A percentile compares a stretch with the other conserved stretches of the same genome.
phyloP scores from a whole-genome alignment of 1,139 yeast genomes.

The Lodderomyces orthopsilosis region DNA sequence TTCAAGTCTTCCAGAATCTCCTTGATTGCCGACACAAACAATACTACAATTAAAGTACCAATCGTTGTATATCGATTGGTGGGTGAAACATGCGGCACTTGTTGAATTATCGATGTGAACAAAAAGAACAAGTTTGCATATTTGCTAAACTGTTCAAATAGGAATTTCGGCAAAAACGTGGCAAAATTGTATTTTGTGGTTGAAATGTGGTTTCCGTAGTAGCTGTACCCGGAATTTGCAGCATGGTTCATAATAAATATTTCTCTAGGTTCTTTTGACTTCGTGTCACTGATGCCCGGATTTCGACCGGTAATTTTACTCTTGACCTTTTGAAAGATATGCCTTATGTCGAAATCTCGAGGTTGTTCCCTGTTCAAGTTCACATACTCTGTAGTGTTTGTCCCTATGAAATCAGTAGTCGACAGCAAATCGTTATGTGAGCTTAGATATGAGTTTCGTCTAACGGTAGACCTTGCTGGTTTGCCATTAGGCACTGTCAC shows the following conservation, averaged over 20 bases:
- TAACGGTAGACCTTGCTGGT: not conserved
- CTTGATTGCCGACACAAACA: conserved; percentile 86
- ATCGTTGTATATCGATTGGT: conserved; percentile 95
- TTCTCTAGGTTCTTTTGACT: conserved; percentile 51
- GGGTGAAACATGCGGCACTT: conserved; percentile 95
- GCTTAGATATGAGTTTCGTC: not conserved
- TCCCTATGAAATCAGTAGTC: not conserved
- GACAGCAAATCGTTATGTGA: not conserved
- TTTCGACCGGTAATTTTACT: conserved; percentile 12
- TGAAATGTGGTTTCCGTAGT: conserved; percentile 81
- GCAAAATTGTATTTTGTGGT: conserved; percentile 96
- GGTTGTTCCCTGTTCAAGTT: conserved; percentile 21
- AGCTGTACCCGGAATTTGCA: conserved; percentile 56
- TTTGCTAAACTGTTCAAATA: conserved; percentile 95
- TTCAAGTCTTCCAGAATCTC: conserved; percentile 90
- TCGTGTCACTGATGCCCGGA: conserved; percentile 5
- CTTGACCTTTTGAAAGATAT: conserved; percentile 31
- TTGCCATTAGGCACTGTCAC: not conserved
- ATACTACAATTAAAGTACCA: conserved; percentile 81
- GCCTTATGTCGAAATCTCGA: conserved; percentile 56
- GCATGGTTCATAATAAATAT: conserved; percentile 63
- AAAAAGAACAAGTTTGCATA: conserved; percentile 94
- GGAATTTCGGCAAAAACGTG: conserved; percentile 89
- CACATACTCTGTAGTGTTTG: conserved; percentile 17
- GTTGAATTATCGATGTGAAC: conserved; percentile 91